A percentile compares a stretch with the other conserved stretches of the same genome.
Conservation (phyloP, 2,329 filamentous ascomycete genomes). For the Monilinia laxa region DNA sequence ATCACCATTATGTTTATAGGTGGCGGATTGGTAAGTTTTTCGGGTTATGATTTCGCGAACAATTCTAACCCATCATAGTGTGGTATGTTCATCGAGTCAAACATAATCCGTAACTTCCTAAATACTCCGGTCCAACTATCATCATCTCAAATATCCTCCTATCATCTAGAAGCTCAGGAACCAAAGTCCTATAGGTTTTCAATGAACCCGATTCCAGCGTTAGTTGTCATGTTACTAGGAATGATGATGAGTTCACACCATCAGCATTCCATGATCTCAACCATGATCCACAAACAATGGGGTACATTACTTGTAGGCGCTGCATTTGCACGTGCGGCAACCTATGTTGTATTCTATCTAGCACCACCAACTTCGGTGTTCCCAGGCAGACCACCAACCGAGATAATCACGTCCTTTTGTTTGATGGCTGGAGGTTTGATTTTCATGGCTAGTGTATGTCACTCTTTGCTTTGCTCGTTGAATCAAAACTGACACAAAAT, state of each 20-base stretch:
- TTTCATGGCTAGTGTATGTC: slow-evolving; percentile 84
- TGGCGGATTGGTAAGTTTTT: slow-evolving; percentile 70
- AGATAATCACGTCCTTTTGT: slow-evolving; percentile 84
- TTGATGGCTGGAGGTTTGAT: slow-evolving; percentile 83
- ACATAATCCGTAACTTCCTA: slow-evolving; percentile 63
- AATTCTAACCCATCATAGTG: slow-evolving; percentile 47
- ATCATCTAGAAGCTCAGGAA: slow-evolving; percentile 44
- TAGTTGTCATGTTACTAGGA: slow-evolving; percentile 83
- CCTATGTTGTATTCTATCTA: slow-evolving; percentile 78
- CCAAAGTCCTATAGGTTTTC: slow-evolving; percentile 72
- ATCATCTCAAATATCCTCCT: slow-evolving; percentile 42
- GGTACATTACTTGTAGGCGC: slow-evolving; percentile 80
- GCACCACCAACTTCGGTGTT: slow-evolving; percentile 77
- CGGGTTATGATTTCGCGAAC: slow-evolving; percentile 21
- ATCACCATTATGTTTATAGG: slow-evolving; percentile 94
- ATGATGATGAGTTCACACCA: slow-evolving; percentile 96
- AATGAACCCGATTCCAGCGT: slow-evolving; percentile 82
- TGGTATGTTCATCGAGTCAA: slow-evolving; percentile 84
- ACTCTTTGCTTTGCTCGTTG: neutral
- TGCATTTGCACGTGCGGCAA: slow-evolving; percentile 72
- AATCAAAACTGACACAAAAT: slow-evolving; percentile 29
- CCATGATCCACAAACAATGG: slow-evolving; percentile 94
- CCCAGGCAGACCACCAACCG: slow-evolving; percentile 82
- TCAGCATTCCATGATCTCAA: slow-evolving; percentile 70
- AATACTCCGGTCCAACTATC: slow-evolving; percentile 45